Evolutionary conservation across 768 basidiomycete species (phyloP), one percentile per base, ranked within the genome.

Genomic region (Rhizopogon vinicolor): DNA sequence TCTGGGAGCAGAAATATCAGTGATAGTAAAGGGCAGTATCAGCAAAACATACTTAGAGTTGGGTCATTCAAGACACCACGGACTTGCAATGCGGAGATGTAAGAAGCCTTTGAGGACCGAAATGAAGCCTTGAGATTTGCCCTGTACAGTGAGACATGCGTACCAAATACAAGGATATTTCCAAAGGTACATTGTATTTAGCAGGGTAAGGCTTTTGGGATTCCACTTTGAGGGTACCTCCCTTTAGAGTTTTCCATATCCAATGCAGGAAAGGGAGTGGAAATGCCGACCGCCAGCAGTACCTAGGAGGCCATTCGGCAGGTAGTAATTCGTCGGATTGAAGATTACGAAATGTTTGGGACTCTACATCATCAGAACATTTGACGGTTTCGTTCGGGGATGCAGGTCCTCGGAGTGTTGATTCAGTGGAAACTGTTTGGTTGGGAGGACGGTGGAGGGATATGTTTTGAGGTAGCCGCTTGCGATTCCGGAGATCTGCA

Each of bases 111-210:
- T 1, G 9, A 14, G 28, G 19, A 10, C n/a, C 33, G 18, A 33
- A 22, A 35, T 48, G 8, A 48, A 10, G 5, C 13, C 12, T 22
- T 31, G 33, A 5, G 8, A 10, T 8, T 22, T 19, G 3, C 4
- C 19, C 2, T 48, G 13, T 19, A 35, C 8, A 33, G 19, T 9
- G 13, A 5, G 19, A 48, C 13, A 9, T 42, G 67, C 80, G 48
- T 51, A 85, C 86, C 44, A 87, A 65, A 65, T 87, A 88, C 44
- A 89, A 69, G 7, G 84, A 83, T 53, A 89, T 78, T 65, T 88
- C 87, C 54, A 87, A 68, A 3, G 87, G 87, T 41, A 88, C 61
- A 62, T 88, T 88, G 60, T 86, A 14, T 35, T 33, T 3, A 12
- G 14, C 7, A 13, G 18, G 31, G 7, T 18, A 4, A 33, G 19